phyloP scores from a whole-genome alignment of 2,329 filamentous ascomycete genomes.

The Biscogniauxia mediterranea region DNA sequence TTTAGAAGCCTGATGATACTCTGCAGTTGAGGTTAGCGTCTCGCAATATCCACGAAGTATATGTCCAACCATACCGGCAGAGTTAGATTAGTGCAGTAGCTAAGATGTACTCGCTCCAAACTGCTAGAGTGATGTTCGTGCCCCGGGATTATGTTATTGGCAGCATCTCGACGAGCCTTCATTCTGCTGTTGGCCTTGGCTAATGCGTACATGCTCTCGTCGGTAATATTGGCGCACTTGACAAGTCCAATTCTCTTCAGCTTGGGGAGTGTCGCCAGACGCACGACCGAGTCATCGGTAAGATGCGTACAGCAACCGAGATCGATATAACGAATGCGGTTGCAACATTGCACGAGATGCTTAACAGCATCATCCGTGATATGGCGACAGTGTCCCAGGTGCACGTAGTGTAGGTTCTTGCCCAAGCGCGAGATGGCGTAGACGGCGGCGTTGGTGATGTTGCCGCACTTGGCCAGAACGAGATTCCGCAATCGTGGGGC shows the following conservation, averaged over 20 bases:
- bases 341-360: conserved; percentile 79
- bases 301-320: conserved; percentile 89
- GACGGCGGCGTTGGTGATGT: conserved; percentile 87
- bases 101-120: conserved; percentile 91
- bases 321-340: conserved; percentile 95
- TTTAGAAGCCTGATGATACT: conserved; percentile 89
- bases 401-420: conserved; percentile 96
- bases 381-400: conserved; percentile 87
- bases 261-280: conserved; percentile 84
- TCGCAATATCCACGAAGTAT: neutral
- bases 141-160: conserved; percentile 42
- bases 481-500: conserved; percentile 89
- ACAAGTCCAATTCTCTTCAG: conserved; percentile 92
- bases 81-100: conserved; percentile 86
- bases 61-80: conserved; percentile 59
- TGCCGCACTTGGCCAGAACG: conserved; percentile 89
- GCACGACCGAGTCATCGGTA: conserved; percentile 82
- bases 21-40: conserved; percentile 43
- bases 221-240: conserved; percentile 88
- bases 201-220: conserved; percentile 81
- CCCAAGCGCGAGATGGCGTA: conserved; percentile 83
- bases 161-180: conserved; percentile 47
- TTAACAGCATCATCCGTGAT: conserved; percentile 90
- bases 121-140: conserved; percentile 61
- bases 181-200: conserved; percentile 65